These are phyloP conservation scores for Phytophthora pini DNA, from an alignment of 352 stramenopile species.

Conservation along the genomic window DNA sequence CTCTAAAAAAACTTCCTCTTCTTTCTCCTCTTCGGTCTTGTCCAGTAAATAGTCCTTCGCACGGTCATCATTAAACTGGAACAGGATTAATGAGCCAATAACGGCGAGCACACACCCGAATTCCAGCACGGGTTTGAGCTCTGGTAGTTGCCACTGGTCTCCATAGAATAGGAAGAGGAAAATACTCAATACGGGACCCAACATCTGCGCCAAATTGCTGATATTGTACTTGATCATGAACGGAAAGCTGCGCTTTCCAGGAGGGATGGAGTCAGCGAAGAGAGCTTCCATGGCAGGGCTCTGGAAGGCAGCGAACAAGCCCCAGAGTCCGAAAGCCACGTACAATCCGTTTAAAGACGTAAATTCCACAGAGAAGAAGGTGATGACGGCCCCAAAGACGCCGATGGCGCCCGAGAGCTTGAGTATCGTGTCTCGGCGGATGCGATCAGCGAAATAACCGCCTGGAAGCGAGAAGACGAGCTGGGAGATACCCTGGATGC, in stretches of 20 bases:
- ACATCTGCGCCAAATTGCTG: conserved; percentile 69
- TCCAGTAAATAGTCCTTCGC: conserved; percentile 48
- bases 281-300: conserved; percentile 74
- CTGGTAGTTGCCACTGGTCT: conserved; percentile 61
- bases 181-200: conserved; percentile 61
- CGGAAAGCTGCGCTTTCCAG: conserved; percentile 66
- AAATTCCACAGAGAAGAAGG: conserved; percentile 59
- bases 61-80: conserved; percentile 74
- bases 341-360: conserved; percentile 59
- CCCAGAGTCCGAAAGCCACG: conserved; percentile 72
- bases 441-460: conserved; percentile 73
- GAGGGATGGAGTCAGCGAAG: conserved; percentile 79
- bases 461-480: conserved; percentile 74
- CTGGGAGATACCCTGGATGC: conserved; percentile 83
- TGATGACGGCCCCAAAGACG: conserved; percentile 52
- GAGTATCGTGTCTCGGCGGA: conserved; percentile 72
- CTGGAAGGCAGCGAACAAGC: conserved; percentile 72
- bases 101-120: conserved; percentile 64
- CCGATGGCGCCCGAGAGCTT: conserved; percentile 64
- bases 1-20: conserved; percentile 30
- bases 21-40: conserved; percentile 30
- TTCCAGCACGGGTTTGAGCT: conserved; percentile 65
- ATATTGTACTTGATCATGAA: conserved; percentile 90
- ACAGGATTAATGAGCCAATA: conserved; percentile 45
- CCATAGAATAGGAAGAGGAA: conserved; percentile 72